Conservation (phyloP, 2,329 filamentous ascomycete genomes). For the Cercospora zeae-maydis region DNA sequence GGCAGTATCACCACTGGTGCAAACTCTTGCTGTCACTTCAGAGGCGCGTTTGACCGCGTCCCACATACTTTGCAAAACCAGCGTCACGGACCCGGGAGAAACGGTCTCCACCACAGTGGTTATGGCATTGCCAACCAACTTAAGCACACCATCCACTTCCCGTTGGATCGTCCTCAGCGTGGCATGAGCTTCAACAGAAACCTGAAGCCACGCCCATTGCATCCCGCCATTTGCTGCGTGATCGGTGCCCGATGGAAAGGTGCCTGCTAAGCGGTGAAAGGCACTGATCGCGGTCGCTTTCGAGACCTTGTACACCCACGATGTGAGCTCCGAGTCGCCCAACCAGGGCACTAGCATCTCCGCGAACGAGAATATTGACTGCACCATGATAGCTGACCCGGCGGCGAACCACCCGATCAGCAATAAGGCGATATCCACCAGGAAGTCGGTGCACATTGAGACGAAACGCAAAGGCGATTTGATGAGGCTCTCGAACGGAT, state of each 20-base stretch:
- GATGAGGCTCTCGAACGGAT: conserved; percentile 64
- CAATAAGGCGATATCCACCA: conserved; percentile 72
- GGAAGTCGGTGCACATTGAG: conserved; percentile 70
- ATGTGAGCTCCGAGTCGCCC: conserved; percentile 11
- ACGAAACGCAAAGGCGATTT: conserved; percentile 69
- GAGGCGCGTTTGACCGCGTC: conserved; percentile 10
- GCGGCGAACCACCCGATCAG: conserved; percentile 41
- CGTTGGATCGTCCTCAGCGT: conserved; percentile 28
- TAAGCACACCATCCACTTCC: conserved; percentile 26
- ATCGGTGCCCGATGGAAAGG: conserved; percentile 21
- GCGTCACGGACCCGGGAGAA: conserved; percentile 25
- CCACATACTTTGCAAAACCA: conserved; percentile 18
- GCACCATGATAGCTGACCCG: conserved; percentile 10
- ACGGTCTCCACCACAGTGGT: conserved; percentile 28
- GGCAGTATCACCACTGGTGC: conserved; percentile 16
- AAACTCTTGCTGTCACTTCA: conserved; percentile 16
- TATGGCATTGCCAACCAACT: conserved; percentile 23
- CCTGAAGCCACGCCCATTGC: conserved; percentile 29
- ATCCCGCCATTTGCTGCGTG: conserved; percentile 19
- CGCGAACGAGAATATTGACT: conserved; percentile 14
- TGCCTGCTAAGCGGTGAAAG: conserved; percentile 21
- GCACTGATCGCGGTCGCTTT: conserved; percentile 25
- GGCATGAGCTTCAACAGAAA: conserved; percentile 31
- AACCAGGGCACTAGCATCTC: conserved; percentile 13
- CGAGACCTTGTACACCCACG: conserved; percentile 21